Conservation (phyloP, 129 eudicot genomes). For the Centaurea solstitialis region DNA sequence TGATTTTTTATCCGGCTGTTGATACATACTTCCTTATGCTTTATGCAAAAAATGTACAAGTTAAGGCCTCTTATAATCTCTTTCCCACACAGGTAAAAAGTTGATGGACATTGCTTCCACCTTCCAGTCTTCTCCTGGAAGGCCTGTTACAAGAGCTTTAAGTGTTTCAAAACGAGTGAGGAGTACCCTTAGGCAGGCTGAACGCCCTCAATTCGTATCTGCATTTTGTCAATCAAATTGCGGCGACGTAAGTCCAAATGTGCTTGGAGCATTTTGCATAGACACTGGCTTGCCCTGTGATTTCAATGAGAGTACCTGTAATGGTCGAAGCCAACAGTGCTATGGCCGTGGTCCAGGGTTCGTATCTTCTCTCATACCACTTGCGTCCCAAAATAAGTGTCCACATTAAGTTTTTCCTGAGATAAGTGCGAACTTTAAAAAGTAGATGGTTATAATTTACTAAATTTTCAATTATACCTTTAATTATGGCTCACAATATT, state of each 20-base stretch:
- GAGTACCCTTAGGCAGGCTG: slow-evolving; percentile 41
- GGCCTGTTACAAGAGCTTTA: slow-evolving; percentile 24
- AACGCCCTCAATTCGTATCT: slow-evolving; percentile 46
- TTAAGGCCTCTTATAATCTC: slow-evolving; percentile 2
- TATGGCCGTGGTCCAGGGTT: slow-evolving; percentile 72
- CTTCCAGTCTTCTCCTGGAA: slow-evolving; percentile 34
- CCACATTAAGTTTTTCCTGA: neutral
- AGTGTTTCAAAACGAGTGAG: slow-evolving; percentile 37
- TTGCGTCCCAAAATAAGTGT: neutral
- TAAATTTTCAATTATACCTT: neutral
- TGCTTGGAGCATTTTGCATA: slow-evolving; percentile 60
- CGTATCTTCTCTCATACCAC: neutral
- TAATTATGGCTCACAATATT: neutral
- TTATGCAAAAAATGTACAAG: neutral
- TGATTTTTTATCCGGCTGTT: neutral
- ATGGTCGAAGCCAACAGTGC: slow-evolving; percentile 50
- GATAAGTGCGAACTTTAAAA: neutral
- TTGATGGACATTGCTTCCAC: slow-evolving; percentile 47
- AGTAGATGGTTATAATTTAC: neutral
- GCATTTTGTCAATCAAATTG: slow-evolving; percentile 68
- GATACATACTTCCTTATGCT: neutral
- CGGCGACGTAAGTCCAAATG: slow-evolving; percentile 70
- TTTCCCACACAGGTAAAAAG: slow-evolving; percentile 39
- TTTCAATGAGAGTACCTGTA: slow-evolving; percentile 60
- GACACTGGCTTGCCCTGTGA: slow-evolving; percentile 67